Evolutionary conservation across 495 filamentous ascomycete genomes (phyloP), one percentile per base, ranked within the genome.

Genomic region (Melanomma pulvis-pyrius): DNA sequence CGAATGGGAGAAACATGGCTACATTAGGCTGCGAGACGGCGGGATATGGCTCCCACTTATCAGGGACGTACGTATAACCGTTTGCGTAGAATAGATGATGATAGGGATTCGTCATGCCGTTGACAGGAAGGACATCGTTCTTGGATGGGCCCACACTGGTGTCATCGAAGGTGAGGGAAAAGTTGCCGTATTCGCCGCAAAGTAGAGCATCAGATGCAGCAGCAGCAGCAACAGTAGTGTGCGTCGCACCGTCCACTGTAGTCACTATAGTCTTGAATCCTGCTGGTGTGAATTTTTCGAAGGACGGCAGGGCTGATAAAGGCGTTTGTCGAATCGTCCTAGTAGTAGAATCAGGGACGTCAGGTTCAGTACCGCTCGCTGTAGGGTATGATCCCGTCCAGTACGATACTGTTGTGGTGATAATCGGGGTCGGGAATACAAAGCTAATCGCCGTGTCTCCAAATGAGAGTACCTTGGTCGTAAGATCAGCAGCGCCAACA

Each of bases 31-130:
- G 60, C 1, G 79, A 80, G 39, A 65, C 55, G 1, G 80, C 77
- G 8, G 69, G 61, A 54, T 75, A 81, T 1, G 80, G 79, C 62
- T 76, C 77, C 47, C 59, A 73, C 15, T 76, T 76, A 34, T 73
- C 71, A 25, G 79, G 78, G 11, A 77, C 73, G 65, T 82, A 81
- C 29, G 68, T 73, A 62, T 76, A 81, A 47, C 77, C 75, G 55
- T 77, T 70, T 29, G 74, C 72, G 63, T 75, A 81, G 59, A 72
- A 79, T 22, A 82, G 67, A 59, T 80, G 76, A 49, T 78, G 75
- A 66, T 81, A 82, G 9, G 80, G 80, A 39, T 79, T 80, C 41
- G 72, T 74, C 44, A 82, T 70, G 30, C 79, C 77, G 24, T 79
- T 76, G 26, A 71, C 68, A 26, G 71, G 60, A 2, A 72, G 65